Base-by-base conservation (phyloP, 2,329 filamentous ascomycete species). In the Paramyrothecium sp. region DNA sequence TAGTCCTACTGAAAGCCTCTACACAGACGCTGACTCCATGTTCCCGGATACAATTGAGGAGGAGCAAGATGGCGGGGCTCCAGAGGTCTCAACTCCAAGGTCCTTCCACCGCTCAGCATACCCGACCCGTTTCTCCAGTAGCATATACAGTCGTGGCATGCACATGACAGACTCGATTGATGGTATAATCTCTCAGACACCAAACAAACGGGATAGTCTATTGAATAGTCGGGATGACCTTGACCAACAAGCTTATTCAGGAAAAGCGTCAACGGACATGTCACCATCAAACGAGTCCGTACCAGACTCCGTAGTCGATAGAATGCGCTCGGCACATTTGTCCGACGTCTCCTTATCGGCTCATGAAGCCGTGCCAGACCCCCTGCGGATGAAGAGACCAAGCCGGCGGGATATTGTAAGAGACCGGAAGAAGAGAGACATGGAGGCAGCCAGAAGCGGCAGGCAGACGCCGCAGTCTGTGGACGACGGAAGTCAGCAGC, bases 391-490 rank as follows among this genome's bases (percentile, higher is more conserved):
- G 38, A 44, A 44, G 38, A 44, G n/a, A 19, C 13, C 13, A 12
- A 75, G 65, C 47, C 72, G 75, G 17, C 67, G 67, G 19, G 75
- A 77, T 7, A 70, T 67, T 50, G 76, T 78, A 5, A 71, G 70
- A 21, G 73, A 76, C 19, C 71, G 70, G 63, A 78, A 76, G 58
- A 67, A 68, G 54, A 68, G 74, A 17, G 76, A 78, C 34, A 69
- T 78, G 57, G 74, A 77, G 56, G 69, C 71, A 4, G 59, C 69
- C 5, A 63, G 67, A 8, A 61, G 46, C 19, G 62, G 62, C 5
- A 68, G 65, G 16, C 55, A 65, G 19, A n/a, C 22, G 47, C 20
- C 12, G 38, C 38, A 17, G 13, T 7, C 38, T 7, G 13, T 13
- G 19, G 47, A 57, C 58, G 3, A 58, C 12, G 12, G 8, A 4